Evolutionary conservation across 345 rosid species (phyloP).

Genomic region (Syzygium jambos): DNA sequence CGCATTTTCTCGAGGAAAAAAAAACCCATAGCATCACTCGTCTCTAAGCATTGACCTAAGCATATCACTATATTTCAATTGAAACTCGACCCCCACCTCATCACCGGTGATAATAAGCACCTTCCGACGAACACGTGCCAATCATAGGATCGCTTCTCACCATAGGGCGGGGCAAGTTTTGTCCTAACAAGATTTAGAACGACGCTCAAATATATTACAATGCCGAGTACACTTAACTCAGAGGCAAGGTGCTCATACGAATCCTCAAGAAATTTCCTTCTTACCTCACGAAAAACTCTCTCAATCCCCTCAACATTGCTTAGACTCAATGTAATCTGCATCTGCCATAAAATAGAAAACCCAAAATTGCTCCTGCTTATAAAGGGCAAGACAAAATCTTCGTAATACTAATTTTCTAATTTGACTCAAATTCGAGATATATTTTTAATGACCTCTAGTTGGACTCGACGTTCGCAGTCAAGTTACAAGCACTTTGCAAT

Average conservation of each 20-base stretch:
- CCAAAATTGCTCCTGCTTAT: neutral
- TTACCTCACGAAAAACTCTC: neutral
- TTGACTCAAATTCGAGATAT: neutral
- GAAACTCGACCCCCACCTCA: neutral
- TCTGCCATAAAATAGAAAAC: neutral
- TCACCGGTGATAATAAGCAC: neutral
- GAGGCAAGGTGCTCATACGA: too few relatives aligned
- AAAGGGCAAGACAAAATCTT: neutral
- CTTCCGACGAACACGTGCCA: neutral
- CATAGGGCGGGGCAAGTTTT: too few relatives aligned
- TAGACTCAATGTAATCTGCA: neutral
- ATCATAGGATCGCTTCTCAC: neutral
- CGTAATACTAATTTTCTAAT: accelerated
- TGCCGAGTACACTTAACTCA: neutral
- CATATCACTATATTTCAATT: neutral
- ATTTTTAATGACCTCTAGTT: neutral
- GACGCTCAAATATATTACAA: neutral
- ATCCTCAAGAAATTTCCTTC: neutral
- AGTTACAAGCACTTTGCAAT: neutral
- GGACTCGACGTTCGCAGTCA: accelerated
- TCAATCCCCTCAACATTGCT: neutral
- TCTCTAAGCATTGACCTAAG: neutral
- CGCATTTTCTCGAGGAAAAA: neutral
- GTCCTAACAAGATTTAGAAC: neutral
- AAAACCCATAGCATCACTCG: neutral